Evolutionary conservation across 2,329 filamentous ascomycete species (phyloP).

Genomic region (Plectosphaerella cucumerina): DNA sequence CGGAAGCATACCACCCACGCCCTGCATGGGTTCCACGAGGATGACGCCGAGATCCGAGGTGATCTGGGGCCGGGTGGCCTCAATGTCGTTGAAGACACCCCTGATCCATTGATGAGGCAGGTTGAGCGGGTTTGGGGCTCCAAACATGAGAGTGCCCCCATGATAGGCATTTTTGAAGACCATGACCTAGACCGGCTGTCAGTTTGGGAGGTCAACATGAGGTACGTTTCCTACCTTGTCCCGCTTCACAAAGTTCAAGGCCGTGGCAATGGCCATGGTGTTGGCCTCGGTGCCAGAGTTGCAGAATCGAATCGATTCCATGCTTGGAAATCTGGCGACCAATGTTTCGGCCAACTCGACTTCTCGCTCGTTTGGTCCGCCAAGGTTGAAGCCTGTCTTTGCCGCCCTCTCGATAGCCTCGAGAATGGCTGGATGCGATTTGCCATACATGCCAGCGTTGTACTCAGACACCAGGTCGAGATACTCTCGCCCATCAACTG

Average conservation of each 20-base stretch:
- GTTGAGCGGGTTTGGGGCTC: conserved; percentile 29
- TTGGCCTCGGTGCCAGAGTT: conserved; percentile 67
- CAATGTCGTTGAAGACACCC: conserved; percentile 57
- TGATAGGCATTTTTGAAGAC: conserved; percentile 50
- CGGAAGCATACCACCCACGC: conserved; percentile 53
- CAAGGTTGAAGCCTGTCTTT: conserved; percentile 48
- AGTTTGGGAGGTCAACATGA: neutral
- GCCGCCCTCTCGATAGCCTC: conserved; percentile 41
- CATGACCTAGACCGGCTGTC: conserved; percentile 16
- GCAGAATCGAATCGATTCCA: conserved; percentile 56
- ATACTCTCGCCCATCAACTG: conserved; percentile 42
- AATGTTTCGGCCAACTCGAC: conserved; percentile 44
- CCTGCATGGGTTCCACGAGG: conserved; percentile 64
- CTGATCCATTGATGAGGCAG: conserved; percentile 54
- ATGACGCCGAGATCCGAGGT: conserved; percentile 54
- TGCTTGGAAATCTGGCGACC: conserved; percentile 43
- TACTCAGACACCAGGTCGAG: conserved; percentile 60
- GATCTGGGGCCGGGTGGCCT: conserved; percentile 37
- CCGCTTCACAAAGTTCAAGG: conserved; percentile 39
- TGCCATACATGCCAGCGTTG: conserved; percentile 62
- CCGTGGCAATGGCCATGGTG: conserved; percentile 52
- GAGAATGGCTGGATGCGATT: conserved; percentile 53
- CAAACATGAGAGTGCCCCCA: conserved; percentile 37
- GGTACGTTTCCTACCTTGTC: conserved; percentile 30
- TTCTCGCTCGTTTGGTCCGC: conserved; percentile 49